Evolutionary conservation across 257 asterid species (phyloP), one percentile per base, ranked within the genome.

Genomic region (Salvia splendens): DNA sequence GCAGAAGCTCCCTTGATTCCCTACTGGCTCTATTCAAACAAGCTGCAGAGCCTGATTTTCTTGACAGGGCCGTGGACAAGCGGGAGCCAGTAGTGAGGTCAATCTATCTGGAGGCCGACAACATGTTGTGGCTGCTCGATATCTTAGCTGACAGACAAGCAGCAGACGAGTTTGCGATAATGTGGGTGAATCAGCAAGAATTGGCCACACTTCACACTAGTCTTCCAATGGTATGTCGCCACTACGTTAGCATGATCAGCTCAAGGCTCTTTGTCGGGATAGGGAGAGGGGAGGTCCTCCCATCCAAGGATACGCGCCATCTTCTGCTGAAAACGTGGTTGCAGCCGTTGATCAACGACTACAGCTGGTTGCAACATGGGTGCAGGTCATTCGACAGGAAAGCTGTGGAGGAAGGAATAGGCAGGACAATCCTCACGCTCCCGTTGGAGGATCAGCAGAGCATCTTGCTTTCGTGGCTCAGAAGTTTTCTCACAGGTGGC

Each of bases 381-480:
- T 77, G 90, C 78, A 81, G 99, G 69, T 80, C 95, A 0, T 93
- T 93, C 45, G 99, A 93, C 50, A 73, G 95, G 30, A 86, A 77
- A 30, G 89, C 81, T 11, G 96, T 93, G 57, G 99, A 93, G 84
- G 99, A 90, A 78, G 99, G 99, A 15, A 86, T 93, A 4, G 95
- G 99, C 5, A 72, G 96, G 77, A 88, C 97, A 0, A 82, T 93
- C 15, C 85, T 93, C 15, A 93, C 99, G 1, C 84, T 93, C 16
- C 96, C 99, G 5, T 73, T 93, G 41, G 97, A 93, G 80, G 97
- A 93, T 53, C 99, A 93, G 82, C 88, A 82, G 78, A 82, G 86
- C 57, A 79, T 93, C 54, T 65, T 93, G 70, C 82, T 93, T 17
- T 76, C 86, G 68, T 93, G 99, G 99, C 40, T 93, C 53, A 87